These are phyloP conservation scores for Penicillium occitanis DNA, from an alignment of 2,329 filamentous ascomycete genomes.

Conservation along the genomic window DNA sequence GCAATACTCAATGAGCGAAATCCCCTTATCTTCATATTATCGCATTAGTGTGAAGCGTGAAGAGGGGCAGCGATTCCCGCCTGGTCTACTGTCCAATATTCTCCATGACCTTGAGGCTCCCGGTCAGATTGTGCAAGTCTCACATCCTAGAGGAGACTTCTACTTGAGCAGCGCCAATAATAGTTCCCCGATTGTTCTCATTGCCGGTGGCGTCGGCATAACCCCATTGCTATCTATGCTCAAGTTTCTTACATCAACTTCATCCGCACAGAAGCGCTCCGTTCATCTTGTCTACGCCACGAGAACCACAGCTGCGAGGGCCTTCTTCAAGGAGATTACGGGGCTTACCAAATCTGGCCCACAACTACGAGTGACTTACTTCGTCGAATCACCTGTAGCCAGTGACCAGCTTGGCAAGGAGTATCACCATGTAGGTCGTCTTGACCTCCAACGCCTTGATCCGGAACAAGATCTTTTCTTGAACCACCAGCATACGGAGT, in stretches of 20 bases:
- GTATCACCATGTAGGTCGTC: neutral
- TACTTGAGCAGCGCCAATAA: slow-evolving; percentile 50
- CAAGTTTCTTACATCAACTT: slow-evolving; percentile 41
- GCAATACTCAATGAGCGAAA: slow-evolving; percentile 13
- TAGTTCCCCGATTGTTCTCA: slow-evolving; percentile 52
- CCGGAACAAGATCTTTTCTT: neutral
- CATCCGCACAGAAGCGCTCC: neutral
- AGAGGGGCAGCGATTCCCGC: slow-evolving; percentile 34
- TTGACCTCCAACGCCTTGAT: slow-evolving; percentile 1
- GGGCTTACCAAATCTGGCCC: neutral
- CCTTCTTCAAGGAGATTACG: neutral
- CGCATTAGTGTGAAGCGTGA: slow-evolving; percentile 13
- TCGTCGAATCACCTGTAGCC: neutral
- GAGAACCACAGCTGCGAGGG: neutral
- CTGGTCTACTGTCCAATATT: slow-evolving; percentile 1
- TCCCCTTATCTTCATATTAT: neutral
- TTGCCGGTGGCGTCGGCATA: slow-evolving; percentile 59
- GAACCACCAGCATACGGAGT: neutral
- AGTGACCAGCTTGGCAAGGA: neutral
- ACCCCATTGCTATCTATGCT: slow-evolving; percentile 59
- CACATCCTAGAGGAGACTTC: slow-evolving; percentile 10
- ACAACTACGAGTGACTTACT: neutral
- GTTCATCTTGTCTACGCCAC: slow-evolving; percentile 11
- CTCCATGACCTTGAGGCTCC: slow-evolving; percentile 2
- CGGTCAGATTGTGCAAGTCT: slow-evolving; percentile 3